phyloP scores from a whole-genome alignment of 306 rosid species.

The Lablab purpureus region DNA sequence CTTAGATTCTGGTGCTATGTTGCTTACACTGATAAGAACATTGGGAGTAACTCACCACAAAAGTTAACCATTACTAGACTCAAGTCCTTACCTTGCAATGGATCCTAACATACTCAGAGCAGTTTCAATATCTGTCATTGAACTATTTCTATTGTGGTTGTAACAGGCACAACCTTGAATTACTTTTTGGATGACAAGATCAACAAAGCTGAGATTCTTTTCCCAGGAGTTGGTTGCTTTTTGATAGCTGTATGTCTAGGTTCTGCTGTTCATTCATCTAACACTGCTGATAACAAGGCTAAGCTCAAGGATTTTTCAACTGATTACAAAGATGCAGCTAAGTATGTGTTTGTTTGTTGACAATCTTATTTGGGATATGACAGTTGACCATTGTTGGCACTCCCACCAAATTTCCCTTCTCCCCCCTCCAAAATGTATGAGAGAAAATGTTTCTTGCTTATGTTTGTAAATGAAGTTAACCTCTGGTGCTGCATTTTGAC shows the following conservation, averaged over 20 bases:
- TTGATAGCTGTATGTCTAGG: constrained; percentile 88
- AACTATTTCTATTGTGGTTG: constrained; percentile 22
- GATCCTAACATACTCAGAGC: neutral
- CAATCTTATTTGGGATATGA: neutral
- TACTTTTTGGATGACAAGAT: constrained; percentile 87
- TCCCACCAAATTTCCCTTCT: neutral
- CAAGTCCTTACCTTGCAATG: neutral
- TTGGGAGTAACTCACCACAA: neutral
- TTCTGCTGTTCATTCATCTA: constrained; percentile 86
- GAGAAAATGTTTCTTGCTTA: neutral
- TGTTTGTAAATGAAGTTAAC: constrained; percentile 1
- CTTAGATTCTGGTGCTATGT: neutral
- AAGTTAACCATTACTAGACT: neutral
- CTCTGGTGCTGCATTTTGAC: neutral
- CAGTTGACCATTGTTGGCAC: neutral
- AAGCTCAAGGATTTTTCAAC: constrained; percentile 60
- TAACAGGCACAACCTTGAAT: constrained; percentile 84
- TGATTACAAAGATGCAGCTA: constrained; percentile 45
- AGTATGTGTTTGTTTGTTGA: constrained; percentile 55
- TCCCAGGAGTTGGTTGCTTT: constrained; percentile 94
- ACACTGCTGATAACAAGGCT: constrained; percentile 75
- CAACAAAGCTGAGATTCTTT: constrained; percentile 83
- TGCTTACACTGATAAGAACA: neutral
- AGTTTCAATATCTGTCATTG: constrained; percentile 14
- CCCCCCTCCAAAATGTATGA: neutral